phyloP scores from a whole-genome alignment of 768 basidiomycete genomes.

The Tricholoma sp. region DNA sequence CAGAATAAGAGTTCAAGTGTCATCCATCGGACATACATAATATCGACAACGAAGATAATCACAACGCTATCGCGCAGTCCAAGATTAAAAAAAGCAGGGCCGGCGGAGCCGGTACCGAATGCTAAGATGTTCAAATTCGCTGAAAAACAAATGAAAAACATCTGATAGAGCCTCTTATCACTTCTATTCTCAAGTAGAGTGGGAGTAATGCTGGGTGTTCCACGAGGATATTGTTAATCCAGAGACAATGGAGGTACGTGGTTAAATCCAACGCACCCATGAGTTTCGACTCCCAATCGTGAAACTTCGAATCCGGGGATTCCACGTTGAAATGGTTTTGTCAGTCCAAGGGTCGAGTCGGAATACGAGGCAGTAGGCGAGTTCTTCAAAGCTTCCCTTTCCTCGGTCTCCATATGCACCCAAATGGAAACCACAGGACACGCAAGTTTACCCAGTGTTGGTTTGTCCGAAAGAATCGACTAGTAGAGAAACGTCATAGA shows the following conservation, averaged over 20 bases:
- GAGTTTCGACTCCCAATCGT: slow-evolving; percentile 25
- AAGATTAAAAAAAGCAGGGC: slow-evolving; percentile 52
- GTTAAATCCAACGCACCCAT: slow-evolving; percentile 22
- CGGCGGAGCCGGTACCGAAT: slow-evolving; percentile 58
- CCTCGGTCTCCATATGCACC: too few species aligned
- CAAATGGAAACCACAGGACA: neutral
- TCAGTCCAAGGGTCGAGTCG: neutral
- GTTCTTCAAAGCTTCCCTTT: neutral
- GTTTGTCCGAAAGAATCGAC: too few species aligned
- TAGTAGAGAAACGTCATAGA: too few species aligned
- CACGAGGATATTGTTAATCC: neutral
- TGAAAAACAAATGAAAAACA: slow-evolving; percentile 73
- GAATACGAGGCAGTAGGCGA: neutral
- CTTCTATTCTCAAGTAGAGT: slow-evolving; percentile 42
- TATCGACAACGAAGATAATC: slow-evolving; percentile 36
- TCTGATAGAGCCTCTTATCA: slow-evolving; percentile 54
- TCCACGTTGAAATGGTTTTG: slow-evolving; percentile 1
- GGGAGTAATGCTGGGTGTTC: slow-evolving; percentile 44
- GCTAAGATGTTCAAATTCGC: slow-evolving; percentile 62
- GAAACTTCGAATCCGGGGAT: slow-evolving; percentile 9
- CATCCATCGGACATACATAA: slow-evolving; percentile 29
- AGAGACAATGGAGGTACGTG: neutral
- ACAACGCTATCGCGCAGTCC: slow-evolving; percentile 48
- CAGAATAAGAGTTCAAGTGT: neutral
- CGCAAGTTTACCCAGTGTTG: too few species aligned